Base-by-base conservation (phyloP, 2,329 filamentous ascomycete species). In the Alternaria sp. region DNA sequence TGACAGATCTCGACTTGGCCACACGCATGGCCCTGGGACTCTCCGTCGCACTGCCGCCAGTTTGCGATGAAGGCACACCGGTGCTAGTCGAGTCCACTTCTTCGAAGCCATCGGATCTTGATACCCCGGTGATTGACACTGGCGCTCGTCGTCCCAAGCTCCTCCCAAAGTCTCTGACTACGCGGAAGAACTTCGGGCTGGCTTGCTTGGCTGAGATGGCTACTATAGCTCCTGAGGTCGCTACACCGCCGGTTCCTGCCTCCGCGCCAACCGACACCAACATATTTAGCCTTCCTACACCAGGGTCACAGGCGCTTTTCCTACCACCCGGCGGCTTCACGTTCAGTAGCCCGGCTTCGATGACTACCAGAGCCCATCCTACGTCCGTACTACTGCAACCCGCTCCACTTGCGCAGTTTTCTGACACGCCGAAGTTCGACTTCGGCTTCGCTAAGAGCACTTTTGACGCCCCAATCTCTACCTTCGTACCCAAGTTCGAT, bases 331-430 rank as follows among this genome's bases (percentile, higher is more conserved):
- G 30, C 1, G 30, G 30, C 30, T 37, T 15, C 7, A 37, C 4
- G 30, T 15, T 37, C 3, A 15, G 0, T 37, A 4, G 0, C 4
- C 0, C 4, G 3, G 30, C 1, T 37, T 37, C 30, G 30, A 15
- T 0, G 30, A 37, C 7, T 0, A 4, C 14, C 6, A 33, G 12
- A 4, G 30, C 6, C 30, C 30, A 33, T 4, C 30, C 30, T 9
- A 37, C 7, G 6, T 37, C 30, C 14, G 14, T n/a, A 0, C 15
- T n/a, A 1, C 33, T 9, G 9, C 33, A 37, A 7, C 4, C 33
- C 2, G 2, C 33, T 5, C 15, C 33, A n/a, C 0, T 0, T n/a
- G 0, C 7, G 3, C 33, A n/a, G 33, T 1, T 37, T 4, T 0
- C 14, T 0, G 14, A 9, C 0, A 37, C 33, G 5, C 33, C 33